Conservation (phyloP, 192 early-diverging fungal species). For the Entomortierella parvispora region DNA sequence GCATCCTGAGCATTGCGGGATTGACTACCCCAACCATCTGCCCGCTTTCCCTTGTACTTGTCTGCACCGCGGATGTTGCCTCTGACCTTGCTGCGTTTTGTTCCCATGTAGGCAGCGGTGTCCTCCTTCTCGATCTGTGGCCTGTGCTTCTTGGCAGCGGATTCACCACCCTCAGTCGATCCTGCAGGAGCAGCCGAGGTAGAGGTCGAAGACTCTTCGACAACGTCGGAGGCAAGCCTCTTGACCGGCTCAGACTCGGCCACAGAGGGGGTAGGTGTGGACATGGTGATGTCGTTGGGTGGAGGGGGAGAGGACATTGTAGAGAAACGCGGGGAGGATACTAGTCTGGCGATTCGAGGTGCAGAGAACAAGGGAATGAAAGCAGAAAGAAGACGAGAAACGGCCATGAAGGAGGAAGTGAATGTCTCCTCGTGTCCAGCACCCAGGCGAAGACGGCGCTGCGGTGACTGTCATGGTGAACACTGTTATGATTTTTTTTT, state of each 20-base stretch:
- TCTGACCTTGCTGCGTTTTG: slow-evolving; percentile 41
- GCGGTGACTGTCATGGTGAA: not conserved
- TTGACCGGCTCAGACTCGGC: not conserved
- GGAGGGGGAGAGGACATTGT: not conserved
- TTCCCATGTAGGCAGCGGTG: slow-evolving; percentile 34
- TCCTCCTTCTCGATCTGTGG: slow-evolving; percentile 28
- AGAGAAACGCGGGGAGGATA: not conserved
- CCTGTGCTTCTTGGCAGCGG: slow-evolving; percentile 34
- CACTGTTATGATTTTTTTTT: slow-evolving; percentile 14
- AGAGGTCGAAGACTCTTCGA: not conserved
- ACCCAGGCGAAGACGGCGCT: not conserved
- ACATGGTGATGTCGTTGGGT: slow-evolving; percentile 6
- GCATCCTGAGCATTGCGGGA: slow-evolving; percentile 33
- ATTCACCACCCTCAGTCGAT: not conserved
- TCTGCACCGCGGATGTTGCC: slow-evolving; percentile 49
- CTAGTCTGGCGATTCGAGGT: not conserved
- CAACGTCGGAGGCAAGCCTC: not conserved
- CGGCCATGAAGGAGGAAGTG: not conserved
- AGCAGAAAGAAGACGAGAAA: not conserved
- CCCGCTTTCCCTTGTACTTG: slow-evolving; percentile 45
- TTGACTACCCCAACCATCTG: slow-evolving; percentile 19
- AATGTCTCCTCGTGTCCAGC: not conserved
- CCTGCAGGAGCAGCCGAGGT: not conserved
- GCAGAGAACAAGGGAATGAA: not conserved
- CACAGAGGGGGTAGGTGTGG: not conserved